Evolutionary conservation across 1,284 basidiomycete genomes (phyloP).

Genomic region (Cutaneotrichosporon dermatis): DNA sequence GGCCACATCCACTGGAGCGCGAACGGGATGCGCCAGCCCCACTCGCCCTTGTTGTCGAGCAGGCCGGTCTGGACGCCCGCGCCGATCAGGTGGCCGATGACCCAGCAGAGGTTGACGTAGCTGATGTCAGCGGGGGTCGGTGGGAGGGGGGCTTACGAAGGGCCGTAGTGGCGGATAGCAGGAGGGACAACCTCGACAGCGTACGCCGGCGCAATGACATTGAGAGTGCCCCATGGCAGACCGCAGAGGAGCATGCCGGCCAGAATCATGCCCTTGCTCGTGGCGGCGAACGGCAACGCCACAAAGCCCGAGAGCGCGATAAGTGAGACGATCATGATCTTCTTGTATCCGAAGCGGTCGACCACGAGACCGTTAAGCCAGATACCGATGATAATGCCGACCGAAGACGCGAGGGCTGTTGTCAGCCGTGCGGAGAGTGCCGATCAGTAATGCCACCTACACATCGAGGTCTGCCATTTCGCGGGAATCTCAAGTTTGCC

Average conservation of each 20-base stretch:
- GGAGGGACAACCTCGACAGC: constrained; percentile 45
- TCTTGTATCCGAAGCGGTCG: constrained; percentile 9
- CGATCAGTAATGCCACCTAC: background rate
- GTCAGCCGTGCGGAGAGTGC: background rate
- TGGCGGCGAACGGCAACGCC: constrained; percentile 45
- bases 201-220: constrained; percentile 33
- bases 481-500: constrained; percentile 36
- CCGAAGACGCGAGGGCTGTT: background rate
- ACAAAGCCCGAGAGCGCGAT: constrained; percentile 40
- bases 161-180: constrained; percentile 39
- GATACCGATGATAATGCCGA: constrained; percentile 5
- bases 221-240: constrained; percentile 24
- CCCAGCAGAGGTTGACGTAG: constrained; percentile 47
- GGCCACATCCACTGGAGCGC: constrained; percentile 18
- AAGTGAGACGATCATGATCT: constrained; percentile 21
- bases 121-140: no score
- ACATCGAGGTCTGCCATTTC: constrained; percentile 49
- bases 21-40: constrained; percentile 16
- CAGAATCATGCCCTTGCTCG: constrained; percentile 37
- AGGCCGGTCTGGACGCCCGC: constrained; percentile 19
- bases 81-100: constrained; percentile 25
- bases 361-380: constrained; percentile 1
- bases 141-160: constrained; percentile 15
- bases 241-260: constrained; percentile 43
- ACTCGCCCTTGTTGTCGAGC: constrained; percentile 12